These are phyloP conservation scores for Cladophialophora bantiana DNA, from an alignment of 2,329 filamentous ascomycete genomes.

Conservation along the genomic window DNA sequence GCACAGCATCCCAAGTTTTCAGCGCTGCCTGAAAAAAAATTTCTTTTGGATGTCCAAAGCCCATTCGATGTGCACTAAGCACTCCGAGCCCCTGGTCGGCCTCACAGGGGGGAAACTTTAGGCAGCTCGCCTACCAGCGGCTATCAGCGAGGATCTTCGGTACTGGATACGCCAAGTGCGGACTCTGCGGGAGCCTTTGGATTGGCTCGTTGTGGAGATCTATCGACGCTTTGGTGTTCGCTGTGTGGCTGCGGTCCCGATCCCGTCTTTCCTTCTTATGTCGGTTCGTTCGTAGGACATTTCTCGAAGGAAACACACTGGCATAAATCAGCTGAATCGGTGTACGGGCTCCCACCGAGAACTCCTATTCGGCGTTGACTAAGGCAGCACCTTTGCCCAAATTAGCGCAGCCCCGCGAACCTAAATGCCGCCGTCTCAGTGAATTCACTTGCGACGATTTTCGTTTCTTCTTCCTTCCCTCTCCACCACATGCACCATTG, in stretches of 20 bases:
- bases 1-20: background rate
- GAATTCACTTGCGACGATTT: background rate
- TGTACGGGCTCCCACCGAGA: background rate
- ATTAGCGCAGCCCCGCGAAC: constrained; percentile 1
- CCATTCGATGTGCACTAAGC: constrained; percentile 1
- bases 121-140: constrained; percentile 18
- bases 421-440: background rate
- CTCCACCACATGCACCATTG: background rate
- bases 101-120: constrained; percentile 10
- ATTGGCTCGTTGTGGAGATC: constrained; percentile 8
- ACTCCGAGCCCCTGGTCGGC: constrained; percentile 19
- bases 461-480: background rate
- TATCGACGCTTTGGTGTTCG: background rate
- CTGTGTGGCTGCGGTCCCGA: constrained; percentile 3
- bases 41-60: background rate
- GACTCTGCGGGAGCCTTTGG: background rate
- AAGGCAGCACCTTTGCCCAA: background rate
- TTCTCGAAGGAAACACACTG: background rate
- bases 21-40: constrained; percentile 12
- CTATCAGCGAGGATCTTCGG: constrained; percentile 17
- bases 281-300: background rate
- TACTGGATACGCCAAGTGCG: constrained; percentile 12
- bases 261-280: background rate
- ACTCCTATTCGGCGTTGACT: background rate
- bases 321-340: background rate